Conservation (phyloP, 164 flowering plant genomes). For the Piper betle region DNA sequence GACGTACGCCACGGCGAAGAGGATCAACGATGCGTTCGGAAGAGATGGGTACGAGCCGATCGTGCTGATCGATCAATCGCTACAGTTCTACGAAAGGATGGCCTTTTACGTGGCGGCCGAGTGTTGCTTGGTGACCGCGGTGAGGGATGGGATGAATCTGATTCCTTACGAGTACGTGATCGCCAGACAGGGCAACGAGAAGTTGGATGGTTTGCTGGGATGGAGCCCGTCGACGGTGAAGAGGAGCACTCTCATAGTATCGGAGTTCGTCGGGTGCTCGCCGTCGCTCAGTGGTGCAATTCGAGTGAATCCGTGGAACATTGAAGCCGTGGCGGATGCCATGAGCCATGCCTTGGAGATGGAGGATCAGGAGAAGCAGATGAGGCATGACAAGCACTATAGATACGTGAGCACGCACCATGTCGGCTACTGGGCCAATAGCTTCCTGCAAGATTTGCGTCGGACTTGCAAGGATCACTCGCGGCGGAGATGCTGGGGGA, state of each 20-base stretch:
- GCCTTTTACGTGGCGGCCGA: too few relatives aligned
- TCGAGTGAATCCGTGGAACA: constrained; percentile 73
- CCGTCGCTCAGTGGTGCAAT: constrained; percentile 79
- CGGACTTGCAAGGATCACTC: constrained; percentile 52
- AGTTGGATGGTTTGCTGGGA: too few relatives aligned
- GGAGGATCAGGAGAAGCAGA: constrained; percentile 49
- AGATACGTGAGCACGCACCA: constrained; percentile 66
- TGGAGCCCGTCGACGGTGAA: too few relatives aligned
- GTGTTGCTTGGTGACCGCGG: too few relatives aligned
- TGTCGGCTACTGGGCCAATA: constrained; percentile 66
- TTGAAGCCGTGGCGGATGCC: constrained; percentile 66
- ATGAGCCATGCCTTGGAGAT: constrained; percentile 51
- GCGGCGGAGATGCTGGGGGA: constrained; percentile 54
- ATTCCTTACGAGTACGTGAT: too few relatives aligned
- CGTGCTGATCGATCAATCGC: too few relatives aligned
- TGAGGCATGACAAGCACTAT: constrained; percentile 70
- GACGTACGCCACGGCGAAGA: too few relatives aligned
- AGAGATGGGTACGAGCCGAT: not conserved
- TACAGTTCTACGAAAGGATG: too few relatives aligned
- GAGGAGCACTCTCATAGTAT: constrained; percentile 33
- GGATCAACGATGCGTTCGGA: too few relatives aligned
- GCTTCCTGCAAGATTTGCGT: constrained; percentile 57
- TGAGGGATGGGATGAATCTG: too few relatives aligned
- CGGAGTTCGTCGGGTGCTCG: constrained; percentile 74
- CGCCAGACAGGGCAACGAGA: too few relatives aligned